Evolutionary conservation across 352 stramenopile species (phyloP).

Genomic region (Pythium phragmitis): DNA sequence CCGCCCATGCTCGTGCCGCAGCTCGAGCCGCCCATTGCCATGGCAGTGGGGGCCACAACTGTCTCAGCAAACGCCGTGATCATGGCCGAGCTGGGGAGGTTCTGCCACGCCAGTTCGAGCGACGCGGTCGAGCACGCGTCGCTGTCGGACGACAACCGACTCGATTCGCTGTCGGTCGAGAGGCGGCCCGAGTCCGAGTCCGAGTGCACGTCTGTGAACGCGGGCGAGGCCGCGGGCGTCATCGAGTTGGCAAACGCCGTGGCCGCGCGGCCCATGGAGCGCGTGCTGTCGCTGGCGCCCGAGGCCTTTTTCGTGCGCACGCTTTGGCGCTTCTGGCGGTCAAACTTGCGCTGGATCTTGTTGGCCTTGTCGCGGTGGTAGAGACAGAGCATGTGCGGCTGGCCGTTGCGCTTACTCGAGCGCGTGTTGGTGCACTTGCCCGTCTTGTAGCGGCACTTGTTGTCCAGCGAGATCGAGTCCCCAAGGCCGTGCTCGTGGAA

Average conservation of each 20-base stretch:
- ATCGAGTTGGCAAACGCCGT: conserved; percentile 27
- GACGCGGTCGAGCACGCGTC: conserved; percentile 36
- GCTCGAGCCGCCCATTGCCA: background rate
- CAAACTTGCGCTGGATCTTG: conserved; percentile 89
- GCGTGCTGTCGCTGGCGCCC: background rate
- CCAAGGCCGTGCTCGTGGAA: conserved; percentile 10
- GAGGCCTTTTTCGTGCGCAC: conserved; percentile 52
- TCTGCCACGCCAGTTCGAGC: conserved; percentile 58
- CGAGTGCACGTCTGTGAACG: conserved; percentile 54
- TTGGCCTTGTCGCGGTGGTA: conserved; percentile 90
- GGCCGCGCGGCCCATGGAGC: conserved; percentile 5
- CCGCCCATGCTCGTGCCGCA: conserved; percentile 11
- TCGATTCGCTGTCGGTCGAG: conserved; percentile 55
- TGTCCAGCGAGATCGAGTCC: background rate
- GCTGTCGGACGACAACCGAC: conserved; percentile 49
- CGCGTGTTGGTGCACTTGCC: conserved; percentile 84
- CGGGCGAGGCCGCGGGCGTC: conserved; percentile 6
- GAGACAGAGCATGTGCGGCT: conserved; percentile 84
- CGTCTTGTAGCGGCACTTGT: conserved; percentile 84
- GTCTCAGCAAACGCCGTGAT: background rate
- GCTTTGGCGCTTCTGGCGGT: conserved; percentile 84
- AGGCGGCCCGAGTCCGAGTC: conserved; percentile 67
- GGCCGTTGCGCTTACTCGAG: conserved; percentile 83
- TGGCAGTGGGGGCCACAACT: background rate
- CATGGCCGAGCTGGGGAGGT: conserved; percentile 38